Percentiles rank a stretch among this genome's conserved stretches.
phyloP scores from a whole-genome alignment of 805 yeast species.

The Lipomyces yamanashiensis region DNA sequence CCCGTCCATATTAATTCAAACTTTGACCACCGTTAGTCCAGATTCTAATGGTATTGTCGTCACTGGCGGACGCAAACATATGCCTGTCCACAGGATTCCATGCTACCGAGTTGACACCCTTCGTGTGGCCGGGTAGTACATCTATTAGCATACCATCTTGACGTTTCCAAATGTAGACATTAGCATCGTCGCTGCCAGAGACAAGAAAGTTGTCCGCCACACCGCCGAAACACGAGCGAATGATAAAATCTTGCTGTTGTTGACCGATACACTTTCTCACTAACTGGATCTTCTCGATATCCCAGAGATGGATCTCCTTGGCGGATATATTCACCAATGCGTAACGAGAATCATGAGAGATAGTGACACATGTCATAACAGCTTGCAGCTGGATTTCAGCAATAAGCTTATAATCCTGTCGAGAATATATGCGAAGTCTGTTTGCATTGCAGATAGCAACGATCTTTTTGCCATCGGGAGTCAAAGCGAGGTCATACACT shows the following conservation, averaged over 20 bases:
- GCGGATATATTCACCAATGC: slow-evolving; percentile 66
- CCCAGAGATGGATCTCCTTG: slow-evolving; percentile 83
- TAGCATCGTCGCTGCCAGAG: slow-evolving; percentile 86
- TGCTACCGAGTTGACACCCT: slow-evolving; percentile 75
- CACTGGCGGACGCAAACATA: slow-evolving; percentile 84
- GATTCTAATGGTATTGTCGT: slow-evolving; percentile 60
- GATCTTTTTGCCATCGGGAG: slow-evolving; percentile 65
- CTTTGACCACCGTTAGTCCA: slow-evolving; percentile 24
- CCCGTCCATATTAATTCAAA: background rate
- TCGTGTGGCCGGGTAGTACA: slow-evolving; percentile 64
- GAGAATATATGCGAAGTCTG: slow-evolving; percentile 63
- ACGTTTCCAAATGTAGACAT: slow-evolving; percentile 77
- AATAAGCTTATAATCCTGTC: slow-evolving; percentile 48
- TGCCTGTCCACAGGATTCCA: slow-evolving; percentile 61
- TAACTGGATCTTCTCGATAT: slow-evolving; percentile 61
- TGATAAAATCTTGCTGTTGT: slow-evolving; percentile 67
- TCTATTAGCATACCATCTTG: slow-evolving; percentile 68
- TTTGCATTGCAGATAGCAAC: slow-evolving; percentile 69
- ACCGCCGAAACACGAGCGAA: slow-evolving; percentile 79
- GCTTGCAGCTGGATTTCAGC: slow-evolving; percentile 59
- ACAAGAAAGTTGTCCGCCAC: slow-evolving; percentile 68
- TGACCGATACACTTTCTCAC: slow-evolving; percentile 73
- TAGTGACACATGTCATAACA: slow-evolving; percentile 65
- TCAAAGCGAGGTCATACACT: slow-evolving; percentile 69
- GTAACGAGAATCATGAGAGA: slow-evolving; percentile 60